A percentile compares a stretch with the other conserved stretches of the same genome.
These are phyloP conservation scores for Cyberlindnera mrakii DNA, from an alignment of 805 yeast genomes.

Conservation along the genomic window DNA sequence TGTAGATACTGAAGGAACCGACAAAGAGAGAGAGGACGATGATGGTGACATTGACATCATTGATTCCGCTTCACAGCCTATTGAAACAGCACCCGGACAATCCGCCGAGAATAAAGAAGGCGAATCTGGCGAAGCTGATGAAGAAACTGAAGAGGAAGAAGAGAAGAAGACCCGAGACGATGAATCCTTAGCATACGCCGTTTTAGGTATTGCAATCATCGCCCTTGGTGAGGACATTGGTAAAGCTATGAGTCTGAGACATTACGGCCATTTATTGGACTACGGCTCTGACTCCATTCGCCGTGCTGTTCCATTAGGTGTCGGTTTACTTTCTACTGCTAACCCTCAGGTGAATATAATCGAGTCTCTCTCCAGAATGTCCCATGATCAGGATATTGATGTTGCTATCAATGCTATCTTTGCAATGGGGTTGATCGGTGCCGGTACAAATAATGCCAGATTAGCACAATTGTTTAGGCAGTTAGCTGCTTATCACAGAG, in stretches of 20 bases:
- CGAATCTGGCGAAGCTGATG: constrained; percentile 21
- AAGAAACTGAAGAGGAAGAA: constrained; percentile 22
- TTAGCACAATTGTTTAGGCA: constrained; percentile 93
- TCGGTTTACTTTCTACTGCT: constrained; percentile 90
- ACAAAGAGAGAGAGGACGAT: constrained; percentile 18
- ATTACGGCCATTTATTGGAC: constrained; percentile 95
- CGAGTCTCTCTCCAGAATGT: constrained; percentile 91
- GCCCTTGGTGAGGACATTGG: constrained; percentile 99
- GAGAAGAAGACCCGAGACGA: constrained; percentile 27
- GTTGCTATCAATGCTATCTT: constrained; percentile 94
- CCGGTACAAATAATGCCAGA: constrained; percentile 98
- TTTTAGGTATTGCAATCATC: constrained; percentile 87
- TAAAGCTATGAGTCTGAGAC: constrained; percentile 94
- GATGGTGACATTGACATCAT: constrained; percentile 26
- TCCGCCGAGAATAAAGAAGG: constrained; percentile 22
- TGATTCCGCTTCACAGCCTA: constrained; percentile 21
- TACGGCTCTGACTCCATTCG: constrained; percentile 89
- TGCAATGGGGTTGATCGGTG: constrained; percentile 97
- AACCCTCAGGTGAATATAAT: constrained; percentile 96
- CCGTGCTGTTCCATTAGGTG: constrained; percentile 95
- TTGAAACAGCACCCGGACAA: constrained; percentile 15
- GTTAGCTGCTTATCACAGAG: constrained; percentile 89
- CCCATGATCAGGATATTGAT: constrained; percentile 91
- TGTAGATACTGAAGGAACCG: constrained; percentile 28
- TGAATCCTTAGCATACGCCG: constrained; percentile 68